These are phyloP conservation scores for Pleurotus pulmonarius DNA, from an alignment of 768 basidiomycete species.

Conservation along the genomic window DNA sequence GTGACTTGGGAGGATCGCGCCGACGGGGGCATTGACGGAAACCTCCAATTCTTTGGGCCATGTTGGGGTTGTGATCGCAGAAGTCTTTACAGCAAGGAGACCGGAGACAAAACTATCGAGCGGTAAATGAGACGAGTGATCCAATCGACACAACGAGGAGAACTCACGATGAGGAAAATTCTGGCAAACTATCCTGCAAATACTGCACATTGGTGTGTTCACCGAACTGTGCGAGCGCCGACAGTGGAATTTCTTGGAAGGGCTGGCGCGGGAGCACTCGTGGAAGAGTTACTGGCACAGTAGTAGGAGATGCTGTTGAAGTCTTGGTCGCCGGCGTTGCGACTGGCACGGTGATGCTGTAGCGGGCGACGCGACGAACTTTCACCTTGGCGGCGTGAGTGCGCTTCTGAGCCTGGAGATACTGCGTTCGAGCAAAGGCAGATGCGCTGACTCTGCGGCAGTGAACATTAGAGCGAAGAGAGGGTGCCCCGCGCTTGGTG, in stretches of 20 bases:
- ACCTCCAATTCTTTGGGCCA: slow-evolving; percentile 43
- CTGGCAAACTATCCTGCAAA: slow-evolving; percentile 47
- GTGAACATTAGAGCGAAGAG: slow-evolving; percentile 23
- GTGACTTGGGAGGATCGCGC: slow-evolving; percentile 42
- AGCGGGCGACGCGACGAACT: neutral
- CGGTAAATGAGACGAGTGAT: neutral
- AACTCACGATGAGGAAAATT: slow-evolving; percentile 38
- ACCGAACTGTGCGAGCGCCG: slow-evolving; percentile 46
- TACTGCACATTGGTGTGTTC: slow-evolving; percentile 45
- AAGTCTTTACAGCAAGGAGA: slow-evolving; percentile 30
- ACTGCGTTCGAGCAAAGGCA: slow-evolving; percentile 17
- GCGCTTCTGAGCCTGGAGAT: slow-evolving; percentile 34
- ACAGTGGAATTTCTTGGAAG: slow-evolving; percentile 40
- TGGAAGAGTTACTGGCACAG: slow-evolving; percentile 37
- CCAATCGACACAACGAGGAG: slow-evolving; percentile 1
- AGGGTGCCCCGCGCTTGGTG: slow-evolving; percentile 16
- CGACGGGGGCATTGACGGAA: slow-evolving; percentile 28
- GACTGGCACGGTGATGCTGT: slow-evolving; percentile 15
- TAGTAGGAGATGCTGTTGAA: slow-evolving; percentile 10
- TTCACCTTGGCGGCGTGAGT: slow-evolving; percentile 16
- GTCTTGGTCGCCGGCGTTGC: slow-evolving; percentile 24
- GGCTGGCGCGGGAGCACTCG: slow-evolving; percentile 50
- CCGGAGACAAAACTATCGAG: slow-evolving; percentile 34
- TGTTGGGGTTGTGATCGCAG: slow-evolving; percentile 20
- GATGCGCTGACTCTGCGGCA: slow-evolving; percentile 35